phyloP scores from a whole-genome alignment of 2,329 filamentous ascomycete genomes.

The Colletotrichum orbiculare region DNA sequence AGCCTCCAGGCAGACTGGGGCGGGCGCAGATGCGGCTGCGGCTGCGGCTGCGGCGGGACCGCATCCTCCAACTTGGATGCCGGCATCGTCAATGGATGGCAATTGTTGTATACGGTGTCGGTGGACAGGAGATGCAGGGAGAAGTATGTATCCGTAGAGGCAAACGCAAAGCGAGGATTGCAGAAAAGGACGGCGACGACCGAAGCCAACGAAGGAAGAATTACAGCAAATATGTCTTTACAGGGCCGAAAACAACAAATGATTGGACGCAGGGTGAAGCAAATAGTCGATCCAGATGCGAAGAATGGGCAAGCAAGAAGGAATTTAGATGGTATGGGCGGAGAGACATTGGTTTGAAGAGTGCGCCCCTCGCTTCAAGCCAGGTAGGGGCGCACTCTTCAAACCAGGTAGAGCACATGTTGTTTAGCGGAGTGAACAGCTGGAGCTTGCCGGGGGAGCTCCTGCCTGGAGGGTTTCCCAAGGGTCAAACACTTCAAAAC shows the following conservation, averaged over 20 bases:
- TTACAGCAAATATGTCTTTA: conserved; percentile 3
- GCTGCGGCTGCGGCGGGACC: conserved; percentile 2
- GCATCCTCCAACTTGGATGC: conserved; percentile 23
- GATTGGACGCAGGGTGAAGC: conserved; percentile 10
- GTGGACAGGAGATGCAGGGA: conserved; percentile 8
- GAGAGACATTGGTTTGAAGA: conserved; percentile 6
- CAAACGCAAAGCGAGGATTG: neutral
- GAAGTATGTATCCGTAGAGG: neutral
- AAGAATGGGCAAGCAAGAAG: conserved; percentile 11
- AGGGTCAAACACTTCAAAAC: conserved; percentile 35
- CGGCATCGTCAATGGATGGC: conserved; percentile 15
- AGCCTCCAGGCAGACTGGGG: conserved; percentile 27
- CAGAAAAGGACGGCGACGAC: conserved; percentile 2
- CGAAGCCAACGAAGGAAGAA: conserved; percentile 8
- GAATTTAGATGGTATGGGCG: neutral
- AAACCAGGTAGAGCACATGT: neutral
- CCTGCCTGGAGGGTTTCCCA: conserved; percentile 8
- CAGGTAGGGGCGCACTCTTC: too few relatives aligned
- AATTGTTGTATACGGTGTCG: neutral
- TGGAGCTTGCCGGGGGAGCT: conserved; percentile 15
- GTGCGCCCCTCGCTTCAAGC: too few relatives aligned
- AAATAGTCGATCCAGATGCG: conserved; percentile 2
- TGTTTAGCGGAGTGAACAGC: conserved; percentile 12
- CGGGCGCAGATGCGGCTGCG: neutral
- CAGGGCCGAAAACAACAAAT: conserved; percentile 10